A percentile compares a stretch with the other conserved stretches of the same genome.
Evolutionary conservation across 768 basidiomycete species (phyloP).

Genomic region (Suillus tomentosus): DNA sequence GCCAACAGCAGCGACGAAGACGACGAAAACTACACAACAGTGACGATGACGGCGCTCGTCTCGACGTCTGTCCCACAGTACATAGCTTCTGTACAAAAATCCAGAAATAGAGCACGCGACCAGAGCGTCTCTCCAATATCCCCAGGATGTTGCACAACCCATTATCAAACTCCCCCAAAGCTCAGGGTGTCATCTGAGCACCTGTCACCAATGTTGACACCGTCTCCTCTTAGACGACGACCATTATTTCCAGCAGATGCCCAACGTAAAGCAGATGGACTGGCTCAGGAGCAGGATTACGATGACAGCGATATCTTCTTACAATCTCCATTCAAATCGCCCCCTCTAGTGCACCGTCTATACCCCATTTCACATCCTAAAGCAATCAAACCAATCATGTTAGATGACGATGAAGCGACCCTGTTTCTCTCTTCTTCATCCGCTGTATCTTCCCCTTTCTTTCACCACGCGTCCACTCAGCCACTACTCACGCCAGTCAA

Average conservation of each 20-base stretch:
- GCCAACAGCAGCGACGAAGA: conserved; percentile 18
- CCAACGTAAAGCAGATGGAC: conserved; percentile 18
- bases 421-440: conserved; percentile 57
- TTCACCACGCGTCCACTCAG: conserved; percentile 45
- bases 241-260: conserved; percentile 37
- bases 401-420: conserved; percentile 58
- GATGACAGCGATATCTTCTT: conserved; percentile 45
- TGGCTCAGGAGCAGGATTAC: conserved; percentile 44
- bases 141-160: conserved; percentile 34
- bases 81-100: conserved; percentile 32
- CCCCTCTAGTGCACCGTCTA: conserved; percentile 44
- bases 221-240: conserved; percentile 58
- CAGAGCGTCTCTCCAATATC: conserved; percentile 34
- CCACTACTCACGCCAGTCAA: conserved; percentile 67
- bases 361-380: conserved; percentile 34
- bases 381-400: conserved; percentile 18
- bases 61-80: conserved; percentile 38
- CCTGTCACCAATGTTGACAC: conserved; percentile 63
- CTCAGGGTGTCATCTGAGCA: conserved; percentile 36
- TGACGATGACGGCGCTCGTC: conserved; percentile 28
- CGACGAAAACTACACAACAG: conserved; percentile 9
- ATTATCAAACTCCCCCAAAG: conserved; percentile 38
- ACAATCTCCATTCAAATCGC: conserved; percentile 52
- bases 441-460: conserved; percentile 41
- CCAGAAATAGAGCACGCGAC: conserved; percentile 24